A percentile compares a stretch with the other conserved stretches of the same genome.
Conservation (phyloP, 2,329 filamentous ascomycete species). For the Claviceps quebecensis region DNA sequence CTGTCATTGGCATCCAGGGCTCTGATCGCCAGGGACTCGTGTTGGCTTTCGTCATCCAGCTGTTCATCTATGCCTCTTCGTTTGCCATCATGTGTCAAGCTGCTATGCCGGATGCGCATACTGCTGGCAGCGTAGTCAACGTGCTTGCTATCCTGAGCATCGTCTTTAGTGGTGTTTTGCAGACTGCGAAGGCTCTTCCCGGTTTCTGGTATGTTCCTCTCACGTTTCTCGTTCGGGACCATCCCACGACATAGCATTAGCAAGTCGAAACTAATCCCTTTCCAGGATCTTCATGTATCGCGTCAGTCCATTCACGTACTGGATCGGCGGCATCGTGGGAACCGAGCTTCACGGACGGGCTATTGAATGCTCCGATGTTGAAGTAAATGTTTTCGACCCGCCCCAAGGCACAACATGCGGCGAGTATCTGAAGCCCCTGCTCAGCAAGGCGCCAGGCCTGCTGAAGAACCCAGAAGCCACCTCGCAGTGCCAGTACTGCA, state of each 20-base stretch:
- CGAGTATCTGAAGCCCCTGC: conserved; percentile 46
- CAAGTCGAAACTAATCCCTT: background rate
- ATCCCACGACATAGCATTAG: background rate
- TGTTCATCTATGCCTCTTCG: conserved; percentile 57
- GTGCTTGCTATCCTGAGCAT: conserved; percentile 44
- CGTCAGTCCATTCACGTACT: conserved; percentile 53
- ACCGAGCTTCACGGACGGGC: conserved; percentile 45
- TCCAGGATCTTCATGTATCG: conserved; percentile 55
- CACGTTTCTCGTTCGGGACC: background rate
- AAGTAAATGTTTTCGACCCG: conserved; percentile 51
- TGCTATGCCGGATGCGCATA: conserved; percentile 53
- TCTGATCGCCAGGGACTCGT: conserved; percentile 49
- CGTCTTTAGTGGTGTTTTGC: conserved; percentile 52
- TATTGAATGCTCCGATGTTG: conserved; percentile 37
- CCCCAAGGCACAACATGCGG: conserved; percentile 48
- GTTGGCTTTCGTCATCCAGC: conserved; percentile 48
- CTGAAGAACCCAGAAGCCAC: conserved; percentile 48
- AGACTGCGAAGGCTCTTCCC: conserved; percentile 42
- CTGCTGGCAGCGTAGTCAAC: conserved; percentile 49
- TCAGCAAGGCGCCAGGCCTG: conserved; percentile 35
- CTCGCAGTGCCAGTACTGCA: conserved; percentile 51
- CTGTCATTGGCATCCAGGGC: conserved; percentile 34
- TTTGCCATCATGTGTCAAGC: conserved; percentile 60
- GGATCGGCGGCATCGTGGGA: conserved; percentile 52
- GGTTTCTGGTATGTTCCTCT: conserved; percentile 40